phyloP scores from a whole-genome alignment of 257 asterid species.

The Nicotiana tabacum region DNA sequence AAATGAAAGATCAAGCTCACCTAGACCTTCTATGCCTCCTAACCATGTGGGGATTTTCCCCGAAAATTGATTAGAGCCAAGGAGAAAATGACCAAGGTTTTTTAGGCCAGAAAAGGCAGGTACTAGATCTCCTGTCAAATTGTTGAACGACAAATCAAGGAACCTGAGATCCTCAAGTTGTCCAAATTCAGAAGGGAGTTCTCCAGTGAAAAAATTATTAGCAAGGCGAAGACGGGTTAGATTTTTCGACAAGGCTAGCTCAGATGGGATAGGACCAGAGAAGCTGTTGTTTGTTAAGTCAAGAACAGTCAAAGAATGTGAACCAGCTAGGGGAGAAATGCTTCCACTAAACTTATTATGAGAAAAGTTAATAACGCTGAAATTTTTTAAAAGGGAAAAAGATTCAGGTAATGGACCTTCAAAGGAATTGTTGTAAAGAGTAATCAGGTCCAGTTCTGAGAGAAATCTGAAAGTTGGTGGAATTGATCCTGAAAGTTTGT shows the following conservation, averaged over 20 bases:
- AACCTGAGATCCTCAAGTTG: constrained; percentile 50
- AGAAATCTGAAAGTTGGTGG: constrained; percentile 68
- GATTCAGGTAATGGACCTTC: constrained; percentile 78
- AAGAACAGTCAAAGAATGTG: constrained; percentile 43
- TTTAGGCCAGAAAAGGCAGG: constrained; percentile 43
- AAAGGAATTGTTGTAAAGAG: constrained; percentile 84
- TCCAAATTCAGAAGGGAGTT: constrained; percentile 55
- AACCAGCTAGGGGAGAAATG: constrained; percentile 51
- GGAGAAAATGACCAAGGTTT: constrained; percentile 60
- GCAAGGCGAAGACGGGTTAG: constrained; percentile 71
- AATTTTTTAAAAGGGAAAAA: constrained; percentile 60
- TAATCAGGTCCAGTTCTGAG: constrained; percentile 44
- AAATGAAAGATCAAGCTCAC: constrained; percentile 75
- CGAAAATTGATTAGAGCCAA: constrained; percentile 45
- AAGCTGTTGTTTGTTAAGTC: constrained; percentile 82
- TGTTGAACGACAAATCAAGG: constrained; percentile 73
- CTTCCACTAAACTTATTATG: constrained; percentile 59
- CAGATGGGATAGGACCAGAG: constrained; percentile 55
- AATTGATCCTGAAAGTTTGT: constrained; percentile 66
- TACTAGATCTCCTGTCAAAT: constrained; percentile 44
- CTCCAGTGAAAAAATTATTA: constrained; percentile 52
- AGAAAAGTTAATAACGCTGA: constrained; percentile 64
- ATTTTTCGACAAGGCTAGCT: constrained; percentile 45
- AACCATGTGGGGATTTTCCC: constrained; percentile 67
- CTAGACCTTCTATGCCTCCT: constrained; percentile 58